Evolutionary conservation across 805 yeast species (phyloP), one percentile per base, ranked within the genome.

Genomic region (Saccharomycopsis olivae): DNA sequence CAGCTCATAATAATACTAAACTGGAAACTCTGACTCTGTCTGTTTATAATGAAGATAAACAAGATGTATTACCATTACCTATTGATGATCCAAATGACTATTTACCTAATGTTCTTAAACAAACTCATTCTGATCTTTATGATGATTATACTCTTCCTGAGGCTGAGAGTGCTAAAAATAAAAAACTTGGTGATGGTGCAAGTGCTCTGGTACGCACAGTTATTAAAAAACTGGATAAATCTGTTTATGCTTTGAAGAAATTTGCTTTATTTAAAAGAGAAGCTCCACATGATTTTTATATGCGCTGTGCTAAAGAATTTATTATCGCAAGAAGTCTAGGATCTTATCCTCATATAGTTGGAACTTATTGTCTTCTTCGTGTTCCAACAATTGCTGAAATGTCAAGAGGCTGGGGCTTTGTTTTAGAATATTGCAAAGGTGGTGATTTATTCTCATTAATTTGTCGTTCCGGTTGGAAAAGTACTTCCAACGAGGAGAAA

Each of bases 351-450:
- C 88, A 82, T 56, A 69, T 78, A 11, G 71, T 76, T 8, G 65
- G 65, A 27, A 74, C 78, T 3, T 62, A 65, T 47, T 73, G 71
- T 9, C 51, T 80, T 18, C 55, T 80, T 14, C 67, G 74, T 41
- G 64, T 79, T 16, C 81, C 78, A 40, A 65, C 78, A 1, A 68
- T 73, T 16, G 64, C 66, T 4, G 62, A 57, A 32, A 56, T 78
- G 44, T 65, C 71, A 2, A 61, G 87, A 47, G 79, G 84, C 2
- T 82, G 92, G 92, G 92, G 89, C 2, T 71, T 81, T 54, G 85
- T 92, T 39, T 88, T 92, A 96, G 98, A 92, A 61, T 89, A 79
- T 57, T 84, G 95, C 52, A 83, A 94, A 5, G 86, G 87, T 47
- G 94, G 94, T 44, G 94, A 82, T 56, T 62, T 82, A 25, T 81